phyloP scores from a whole-genome alignment of 495 filamentous ascomycete genomes.

The Neurospora discreta region DNA sequence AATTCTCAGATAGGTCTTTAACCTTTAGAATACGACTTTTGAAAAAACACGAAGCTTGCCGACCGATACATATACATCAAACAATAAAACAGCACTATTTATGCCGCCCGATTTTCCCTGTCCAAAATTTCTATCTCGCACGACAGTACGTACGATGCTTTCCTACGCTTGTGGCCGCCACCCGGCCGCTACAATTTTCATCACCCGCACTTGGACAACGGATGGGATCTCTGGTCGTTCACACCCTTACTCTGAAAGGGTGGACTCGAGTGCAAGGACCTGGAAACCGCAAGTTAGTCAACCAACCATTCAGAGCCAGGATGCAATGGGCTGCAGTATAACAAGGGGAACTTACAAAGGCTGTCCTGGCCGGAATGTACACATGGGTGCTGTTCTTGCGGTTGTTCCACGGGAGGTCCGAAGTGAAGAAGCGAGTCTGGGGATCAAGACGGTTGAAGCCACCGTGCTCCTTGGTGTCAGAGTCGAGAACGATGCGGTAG shows the following conservation, averaged over 20 bases:
- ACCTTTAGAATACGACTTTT: neutral
- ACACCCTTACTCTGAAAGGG: neutral
- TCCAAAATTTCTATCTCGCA: neutral
- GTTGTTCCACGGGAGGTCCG: conserved; percentile 77
- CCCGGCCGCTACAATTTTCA: neutral
- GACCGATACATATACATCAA: neutral
- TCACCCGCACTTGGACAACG: neutral
- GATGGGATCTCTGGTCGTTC: neutral
- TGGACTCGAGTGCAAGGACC: conserved; percentile 25
- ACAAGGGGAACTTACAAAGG: conserved; percentile 52
- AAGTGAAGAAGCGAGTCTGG: conserved; percentile 79
- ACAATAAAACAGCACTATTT: neutral
- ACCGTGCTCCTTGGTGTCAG: conserved; percentile 66
- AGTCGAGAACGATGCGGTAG: conserved; percentile 79
- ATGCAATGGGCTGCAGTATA: neutral
- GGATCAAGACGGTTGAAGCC: conserved; percentile 69
- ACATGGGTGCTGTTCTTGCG: conserved; percentile 83
- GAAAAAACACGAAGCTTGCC: neutral
- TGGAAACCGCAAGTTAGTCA: conserved; percentile 3
- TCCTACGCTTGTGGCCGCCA: neutral
- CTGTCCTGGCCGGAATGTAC: conserved; percentile 78
- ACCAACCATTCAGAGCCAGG: neutral
- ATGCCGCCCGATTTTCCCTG: neutral
- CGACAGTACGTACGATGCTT: neutral
- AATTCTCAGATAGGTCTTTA: neutral